Percentiles rank a stretch among this genome's conserved stretches.
phyloP scores from a whole-genome alignment of 164 flowering plant species.

The Tetrastigma voinierianum region DNA sequence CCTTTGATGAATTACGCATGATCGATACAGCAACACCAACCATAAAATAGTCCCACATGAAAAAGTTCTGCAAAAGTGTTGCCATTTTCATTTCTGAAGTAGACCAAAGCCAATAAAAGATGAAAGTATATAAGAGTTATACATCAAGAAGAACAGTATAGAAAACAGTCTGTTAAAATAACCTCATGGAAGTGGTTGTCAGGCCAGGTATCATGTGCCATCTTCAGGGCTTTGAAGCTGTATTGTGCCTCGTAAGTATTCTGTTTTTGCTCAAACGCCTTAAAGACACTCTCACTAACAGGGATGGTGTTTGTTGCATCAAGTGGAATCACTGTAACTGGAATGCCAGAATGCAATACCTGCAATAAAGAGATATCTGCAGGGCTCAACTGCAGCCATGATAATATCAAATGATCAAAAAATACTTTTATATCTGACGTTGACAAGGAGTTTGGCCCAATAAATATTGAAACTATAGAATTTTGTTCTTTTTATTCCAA shows the following conservation, averaged over 20 bases:
- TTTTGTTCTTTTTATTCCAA: no score
- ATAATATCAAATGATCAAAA: no score
- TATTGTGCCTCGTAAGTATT: constrained; percentile 85
- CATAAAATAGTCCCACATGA: constrained; percentile 95
- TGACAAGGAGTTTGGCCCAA: no score
- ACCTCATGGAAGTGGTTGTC: constrained; percentile 63
- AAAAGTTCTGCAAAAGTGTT: constrained; percentile 60
- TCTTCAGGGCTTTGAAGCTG: constrained; percentile 71
- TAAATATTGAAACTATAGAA: no score
- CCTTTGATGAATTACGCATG: constrained; percentile 49
- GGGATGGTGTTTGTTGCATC: constrained; percentile 98
- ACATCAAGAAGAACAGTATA: no score
- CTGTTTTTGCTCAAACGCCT: constrained; percentile 57
- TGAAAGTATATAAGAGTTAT: no score
- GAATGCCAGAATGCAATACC: constrained; percentile 94
- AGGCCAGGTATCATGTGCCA: constrained; percentile 78
- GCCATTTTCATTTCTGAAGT: no score
- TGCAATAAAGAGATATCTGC: constrained; percentile 16
- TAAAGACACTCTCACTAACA: constrained; percentile 53
- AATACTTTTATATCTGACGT: no score
- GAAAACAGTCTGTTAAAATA: background rate
- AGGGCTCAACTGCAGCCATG: no score
- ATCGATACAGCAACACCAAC: constrained; percentile 84
- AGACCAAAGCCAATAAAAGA: no score
- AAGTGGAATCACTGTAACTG: constrained; percentile 82